These are phyloP conservation scores for Aeminium ludgeri DNA, from an alignment of 495 filamentous ascomycete genomes.

Conservation along the genomic window DNA sequence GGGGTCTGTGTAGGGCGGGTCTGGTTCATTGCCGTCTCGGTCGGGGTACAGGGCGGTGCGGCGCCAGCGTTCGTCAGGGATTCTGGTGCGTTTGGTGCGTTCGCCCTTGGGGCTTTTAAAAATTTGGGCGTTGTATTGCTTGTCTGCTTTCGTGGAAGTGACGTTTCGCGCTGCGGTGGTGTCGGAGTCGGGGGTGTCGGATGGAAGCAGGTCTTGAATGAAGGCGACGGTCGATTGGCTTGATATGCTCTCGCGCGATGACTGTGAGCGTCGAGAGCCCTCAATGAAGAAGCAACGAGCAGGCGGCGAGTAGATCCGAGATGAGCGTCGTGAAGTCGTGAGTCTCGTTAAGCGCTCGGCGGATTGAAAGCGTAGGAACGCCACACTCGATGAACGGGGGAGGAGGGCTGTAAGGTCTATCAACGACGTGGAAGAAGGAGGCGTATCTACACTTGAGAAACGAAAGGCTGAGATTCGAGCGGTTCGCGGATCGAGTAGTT, in stretches of 20 bases:
- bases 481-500: too few species aligned
- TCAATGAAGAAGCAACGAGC: neutral
- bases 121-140: too few species aligned
- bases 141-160: too few species aligned
- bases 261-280: neutral
- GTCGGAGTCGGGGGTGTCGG: neutral
- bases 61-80: neutral
- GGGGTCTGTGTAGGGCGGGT: neutral
- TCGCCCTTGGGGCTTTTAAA: too few species aligned
- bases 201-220: neutral
- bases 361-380: too few species aligned
- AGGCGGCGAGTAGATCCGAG: neutral
- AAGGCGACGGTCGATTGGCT: neutral
- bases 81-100: neutral
- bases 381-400: too few species aligned
- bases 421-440: too few species aligned
- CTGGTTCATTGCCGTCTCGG: neutral
- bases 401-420: too few species aligned
- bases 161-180: neutral
- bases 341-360: slow-evolving; percentile 2
- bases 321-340: neutral
- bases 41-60: neutral
- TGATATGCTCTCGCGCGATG: neutral
- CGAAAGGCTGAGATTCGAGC: too few species aligned
- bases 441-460: too few species aligned